These are phyloP conservation scores for Rutidosis leptorrhynchoides DNA, from an alignment of 129 eudicot species.

Conservation along the genomic window DNA sequence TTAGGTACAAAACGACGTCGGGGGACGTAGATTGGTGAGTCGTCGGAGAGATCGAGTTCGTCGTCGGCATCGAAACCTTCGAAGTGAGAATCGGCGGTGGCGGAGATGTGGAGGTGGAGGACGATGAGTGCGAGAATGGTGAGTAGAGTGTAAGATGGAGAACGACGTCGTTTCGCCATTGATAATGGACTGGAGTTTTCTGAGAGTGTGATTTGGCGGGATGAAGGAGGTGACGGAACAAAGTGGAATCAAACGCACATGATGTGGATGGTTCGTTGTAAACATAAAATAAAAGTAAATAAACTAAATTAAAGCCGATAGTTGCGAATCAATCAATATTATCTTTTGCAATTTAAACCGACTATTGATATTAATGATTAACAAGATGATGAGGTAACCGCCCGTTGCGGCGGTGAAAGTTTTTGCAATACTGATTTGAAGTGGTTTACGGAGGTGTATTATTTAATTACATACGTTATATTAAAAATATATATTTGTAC, in stretches of 20 bases:
- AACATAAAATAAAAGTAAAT: too few species aligned
- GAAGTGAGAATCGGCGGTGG: slow-evolving; percentile 55
- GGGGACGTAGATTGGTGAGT: slow-evolving; percentile 37
- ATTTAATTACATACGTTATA: too few species aligned
- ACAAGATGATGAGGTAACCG: too few species aligned
- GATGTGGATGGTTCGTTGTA: not conserved
- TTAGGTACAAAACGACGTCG: slow-evolving; percentile 52
- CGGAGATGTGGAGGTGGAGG: slow-evolving; percentile 40
- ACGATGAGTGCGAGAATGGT: slow-evolving; percentile 49
- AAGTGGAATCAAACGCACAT: not conserved
- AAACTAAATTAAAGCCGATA: too few species aligned
- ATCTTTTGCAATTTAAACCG: too few species aligned
- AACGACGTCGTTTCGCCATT: slow-evolving; percentile 33
- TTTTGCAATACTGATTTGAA: too few species aligned
- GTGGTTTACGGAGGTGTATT: too few species aligned
- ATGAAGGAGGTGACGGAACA: not conserved
- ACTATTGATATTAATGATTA: too few species aligned
- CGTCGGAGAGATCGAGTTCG: slow-evolving; percentile 40
- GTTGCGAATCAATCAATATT: not conserved
- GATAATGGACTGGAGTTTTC: not conserved
- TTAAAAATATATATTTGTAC: too few species aligned
- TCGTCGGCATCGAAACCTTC: slow-evolving; percentile 95
- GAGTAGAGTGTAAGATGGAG: slow-evolving; percentile 38
- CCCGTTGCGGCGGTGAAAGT: too few species aligned
- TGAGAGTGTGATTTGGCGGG: not conserved